Evolutionary conservation across 306 rosid species (phyloP).

Genomic region (Mucuna pruriens): DNA sequence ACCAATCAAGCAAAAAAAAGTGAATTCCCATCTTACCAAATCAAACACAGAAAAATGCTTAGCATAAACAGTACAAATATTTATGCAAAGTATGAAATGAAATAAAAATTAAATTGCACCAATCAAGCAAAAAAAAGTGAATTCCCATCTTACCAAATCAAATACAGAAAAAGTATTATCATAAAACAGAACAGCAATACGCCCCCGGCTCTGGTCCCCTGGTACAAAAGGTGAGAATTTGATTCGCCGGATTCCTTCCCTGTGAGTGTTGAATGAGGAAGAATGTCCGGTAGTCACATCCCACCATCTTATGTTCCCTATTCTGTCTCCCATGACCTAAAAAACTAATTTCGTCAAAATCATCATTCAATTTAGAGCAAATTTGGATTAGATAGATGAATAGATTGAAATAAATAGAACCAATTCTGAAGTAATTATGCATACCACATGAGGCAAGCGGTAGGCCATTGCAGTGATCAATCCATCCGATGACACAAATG

Average conservation of each 20-base stretch:
- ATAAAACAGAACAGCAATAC: conserved; percentile 89
- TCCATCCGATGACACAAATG: conserved; percentile 90
- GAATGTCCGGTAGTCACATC: conserved; percentile 93
- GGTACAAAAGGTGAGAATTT: conserved; percentile 88
- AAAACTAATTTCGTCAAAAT: conserved; percentile 49
- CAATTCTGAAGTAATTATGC: conserved; percentile 36
- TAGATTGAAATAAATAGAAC: conserved; percentile 24
- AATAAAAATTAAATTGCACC: conserved; percentile 2
- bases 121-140: conserved; percentile 28
- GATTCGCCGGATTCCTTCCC: conserved; percentile 92
- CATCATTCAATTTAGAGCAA: conserved; percentile 42
- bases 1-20: conserved; percentile 23
- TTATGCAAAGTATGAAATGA: conserved; percentile 20
- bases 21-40: conserved; percentile 66
- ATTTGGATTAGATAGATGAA: conserved; percentile 11
- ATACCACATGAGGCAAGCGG: conserved; percentile 97
- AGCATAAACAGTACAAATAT: conserved; percentile 19
- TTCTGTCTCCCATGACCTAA: conserved; percentile 99
- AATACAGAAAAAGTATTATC: conserved; percentile 93
- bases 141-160: conserved; percentile 78
- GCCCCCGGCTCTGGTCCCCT: conserved; percentile 93
- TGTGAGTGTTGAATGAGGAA: conserved; percentile 93
- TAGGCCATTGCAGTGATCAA: conserved; percentile 97
- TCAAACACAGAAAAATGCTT: conserved; percentile 59
- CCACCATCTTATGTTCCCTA: conserved; percentile 97